These are phyloP conservation scores for Amniculicola lignicola DNA, from an alignment of 495 filamentous ascomycete species.

Conservation along the genomic window DNA sequence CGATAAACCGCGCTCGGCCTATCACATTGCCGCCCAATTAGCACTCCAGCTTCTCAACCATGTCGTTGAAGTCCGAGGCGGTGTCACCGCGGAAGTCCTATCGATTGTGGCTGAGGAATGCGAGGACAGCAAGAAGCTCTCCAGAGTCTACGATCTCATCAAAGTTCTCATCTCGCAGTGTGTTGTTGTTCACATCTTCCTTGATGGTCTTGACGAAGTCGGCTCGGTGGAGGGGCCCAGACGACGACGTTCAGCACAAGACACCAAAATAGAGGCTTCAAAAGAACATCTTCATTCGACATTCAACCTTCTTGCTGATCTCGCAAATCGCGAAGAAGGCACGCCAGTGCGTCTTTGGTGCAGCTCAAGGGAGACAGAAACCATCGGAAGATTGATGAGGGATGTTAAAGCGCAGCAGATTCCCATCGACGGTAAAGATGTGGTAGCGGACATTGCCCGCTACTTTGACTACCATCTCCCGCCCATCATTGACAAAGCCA, in stretches of 20 bases:
- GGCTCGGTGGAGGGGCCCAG: neutral
- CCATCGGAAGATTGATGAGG: neutral
- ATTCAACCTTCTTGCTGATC: neutral
- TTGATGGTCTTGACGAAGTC: slow-evolving; percentile 1
- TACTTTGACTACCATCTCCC: neutral
- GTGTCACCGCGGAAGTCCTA: neutral
- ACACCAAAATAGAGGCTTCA: neutral
- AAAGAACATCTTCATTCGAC: neutral
- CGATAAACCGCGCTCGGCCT: neutral
- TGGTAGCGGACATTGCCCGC: neutral
- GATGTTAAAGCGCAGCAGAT: neutral
- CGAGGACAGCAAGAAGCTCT: neutral
- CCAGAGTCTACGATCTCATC: neutral
- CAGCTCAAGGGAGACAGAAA: neutral
- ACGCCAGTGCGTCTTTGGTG: neutral
- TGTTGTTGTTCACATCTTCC: neutral
- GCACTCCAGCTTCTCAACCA: neutral
- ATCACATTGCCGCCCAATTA: neutral
- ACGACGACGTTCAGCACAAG: neutral
- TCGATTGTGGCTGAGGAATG: neutral
- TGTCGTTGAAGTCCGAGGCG: neutral
- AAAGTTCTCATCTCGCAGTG: neutral
- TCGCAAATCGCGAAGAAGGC: neutral
- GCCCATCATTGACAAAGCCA: no score
- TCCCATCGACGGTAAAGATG: neutral